A percentile compares a stretch with the other conserved stretches of the same genome.
Conservation (phyloP, 345 rosid species). For the Pistacia integerrima region DNA sequence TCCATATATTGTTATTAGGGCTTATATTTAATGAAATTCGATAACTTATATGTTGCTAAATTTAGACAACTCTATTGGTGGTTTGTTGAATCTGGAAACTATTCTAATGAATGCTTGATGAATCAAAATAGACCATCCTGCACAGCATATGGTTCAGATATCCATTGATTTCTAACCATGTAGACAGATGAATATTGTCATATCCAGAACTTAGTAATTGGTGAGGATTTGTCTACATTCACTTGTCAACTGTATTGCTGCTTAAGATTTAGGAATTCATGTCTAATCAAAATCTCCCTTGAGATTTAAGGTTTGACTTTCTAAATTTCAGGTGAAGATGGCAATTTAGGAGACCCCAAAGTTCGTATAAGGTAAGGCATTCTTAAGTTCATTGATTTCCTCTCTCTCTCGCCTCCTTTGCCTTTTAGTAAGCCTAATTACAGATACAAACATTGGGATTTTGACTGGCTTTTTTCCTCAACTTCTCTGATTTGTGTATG, state of each 20-base stretch:
- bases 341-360: not conserved
- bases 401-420: not conserved
- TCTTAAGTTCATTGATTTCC: not conserved
- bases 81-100: not conserved
- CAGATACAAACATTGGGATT: not conserved
- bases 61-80: not conserved
- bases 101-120: not conserved
- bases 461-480: not conserved
- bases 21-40: not conserved
- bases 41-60: not conserved
- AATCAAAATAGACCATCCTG: not conserved
- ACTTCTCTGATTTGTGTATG: not conserved
- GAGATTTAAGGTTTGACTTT: not conserved
- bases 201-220: not conserved
- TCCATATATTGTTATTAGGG: not conserved
- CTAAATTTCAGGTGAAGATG: constrained; percentile 4
- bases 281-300: not conserved
- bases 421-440: not conserved
- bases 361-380: not conserved
- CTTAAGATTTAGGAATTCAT: not conserved
- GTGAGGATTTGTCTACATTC: not conserved
- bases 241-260: not conserved
- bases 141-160: not conserved
- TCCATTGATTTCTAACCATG: not conserved
- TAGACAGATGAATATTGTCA: not conserved